Conservation (phyloP, 768 basidiomycete genomes). For the Leccinum disarticulatum region DNA sequence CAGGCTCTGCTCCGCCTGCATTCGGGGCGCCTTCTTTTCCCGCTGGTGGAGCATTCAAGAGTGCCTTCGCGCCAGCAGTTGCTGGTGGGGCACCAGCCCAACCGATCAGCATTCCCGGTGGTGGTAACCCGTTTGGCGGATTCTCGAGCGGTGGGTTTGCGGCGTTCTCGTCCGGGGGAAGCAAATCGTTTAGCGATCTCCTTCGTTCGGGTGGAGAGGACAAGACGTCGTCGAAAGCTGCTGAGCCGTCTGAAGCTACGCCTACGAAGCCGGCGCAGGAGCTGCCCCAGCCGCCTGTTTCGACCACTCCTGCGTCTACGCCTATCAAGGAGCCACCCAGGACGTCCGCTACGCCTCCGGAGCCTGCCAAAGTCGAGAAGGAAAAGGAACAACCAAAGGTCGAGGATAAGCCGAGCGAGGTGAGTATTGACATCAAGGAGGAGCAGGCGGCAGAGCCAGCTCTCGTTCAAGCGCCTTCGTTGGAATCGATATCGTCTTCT, state of each 20-base stretch:
- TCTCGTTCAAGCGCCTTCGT: conserved; percentile 15
- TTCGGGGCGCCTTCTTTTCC: conserved; percentile 41
- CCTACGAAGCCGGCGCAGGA: conserved; percentile 5
- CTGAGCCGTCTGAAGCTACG: conserved; percentile 18
- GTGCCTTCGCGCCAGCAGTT: conserved; percentile 16
- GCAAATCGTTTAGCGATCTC: conserved; percentile 62
- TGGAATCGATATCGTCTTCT: conserved; percentile 41
- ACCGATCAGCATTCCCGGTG: conserved; percentile 14
- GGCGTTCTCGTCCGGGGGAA: conserved; percentile 46
- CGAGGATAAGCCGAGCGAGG: conserved; percentile 4
- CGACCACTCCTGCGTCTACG: conserved; percentile 14
- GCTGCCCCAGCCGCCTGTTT: not conserved
- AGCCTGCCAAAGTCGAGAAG: not conserved
- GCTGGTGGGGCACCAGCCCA: conserved; percentile 5
- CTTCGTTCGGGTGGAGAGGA: conserved; percentile 42
- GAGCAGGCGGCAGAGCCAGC: conserved; percentile 5
- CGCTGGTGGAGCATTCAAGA: conserved; percentile 23
- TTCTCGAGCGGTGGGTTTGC: conserved; percentile 46
- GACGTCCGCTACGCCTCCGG: not conserved
- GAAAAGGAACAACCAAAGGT: not conserved
- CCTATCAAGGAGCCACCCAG: conserved; percentile 16
- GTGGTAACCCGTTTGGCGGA: conserved; percentile 25
- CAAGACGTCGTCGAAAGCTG: conserved; percentile 19
- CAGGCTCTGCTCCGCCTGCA: conserved; percentile 25
- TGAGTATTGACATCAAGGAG: conserved; percentile 6